A percentile compares a stretch with the other conserved stretches of the same genome.
These are phyloP conservation scores for Botryotinia narcissicola DNA, from an alignment of 2,329 filamentous ascomycete genomes.

Conservation along the genomic window DNA sequence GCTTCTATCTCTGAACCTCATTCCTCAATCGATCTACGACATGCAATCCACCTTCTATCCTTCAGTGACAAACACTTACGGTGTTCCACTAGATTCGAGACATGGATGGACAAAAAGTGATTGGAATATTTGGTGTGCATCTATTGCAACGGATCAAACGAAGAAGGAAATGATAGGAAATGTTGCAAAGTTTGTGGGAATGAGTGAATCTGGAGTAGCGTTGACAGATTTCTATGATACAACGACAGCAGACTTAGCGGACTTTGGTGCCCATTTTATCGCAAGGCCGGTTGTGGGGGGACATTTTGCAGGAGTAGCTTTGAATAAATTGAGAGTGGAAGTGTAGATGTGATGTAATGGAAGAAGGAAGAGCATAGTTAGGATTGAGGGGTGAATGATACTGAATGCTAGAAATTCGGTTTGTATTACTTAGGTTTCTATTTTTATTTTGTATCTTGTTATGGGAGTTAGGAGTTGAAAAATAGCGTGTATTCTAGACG, in stretches of 20 bases:
- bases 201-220: neutral
- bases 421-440: neutral
- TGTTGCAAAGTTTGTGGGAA: neutral
- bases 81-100: slow-evolving; percentile 78
- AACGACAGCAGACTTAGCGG: neutral
- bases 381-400: neutral
- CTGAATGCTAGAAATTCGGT: neutral
- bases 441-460: neutral
- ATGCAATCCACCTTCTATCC: slow-evolving; percentile 77
- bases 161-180: neutral
- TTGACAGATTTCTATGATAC: neutral
- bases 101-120: slow-evolving; percentile 75
- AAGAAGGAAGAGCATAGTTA: too few relatives aligned
- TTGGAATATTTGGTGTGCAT: slow-evolving; percentile 40
- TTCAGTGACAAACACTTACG: slow-evolving; percentile 69
- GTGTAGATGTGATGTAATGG: neutral
- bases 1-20: slow-evolving; percentile 73
- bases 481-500: neutral
- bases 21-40: slow-evolving; percentile 72
- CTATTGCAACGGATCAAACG: neutral
- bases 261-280: neutral
- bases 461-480: neutral
- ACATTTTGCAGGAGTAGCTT: neutral
- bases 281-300: neutral
- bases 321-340: neutral